Evolutionary conservation across 495 filamentous ascomycete genomes (phyloP), one percentile per base, ranked within the genome.

Genomic region (Aspergillus nidulans): DNA sequence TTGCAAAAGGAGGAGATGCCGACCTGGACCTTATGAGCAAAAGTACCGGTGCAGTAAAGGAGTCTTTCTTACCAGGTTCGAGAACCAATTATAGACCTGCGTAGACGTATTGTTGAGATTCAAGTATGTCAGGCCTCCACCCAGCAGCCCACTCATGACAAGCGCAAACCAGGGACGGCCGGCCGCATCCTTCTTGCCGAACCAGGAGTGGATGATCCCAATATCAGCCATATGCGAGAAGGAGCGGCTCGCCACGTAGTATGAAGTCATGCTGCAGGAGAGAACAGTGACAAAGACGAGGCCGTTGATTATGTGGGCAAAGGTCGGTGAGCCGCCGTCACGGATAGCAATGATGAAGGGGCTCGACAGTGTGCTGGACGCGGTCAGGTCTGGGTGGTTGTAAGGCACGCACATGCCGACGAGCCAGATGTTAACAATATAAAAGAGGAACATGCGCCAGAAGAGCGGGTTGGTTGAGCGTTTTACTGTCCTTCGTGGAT

Each of bases 381-480:
- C 52, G 8, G 53, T 43, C 4, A 68, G 55, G 28, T 60, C 41
- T 1, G 36, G 38, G 15, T 68, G 63, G 44, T 64, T 41, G 8
- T 52, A 64, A n/a, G 66, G 61, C 1, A 68, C 57, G 44, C 66
- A 68, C 63, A 68, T 64, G 9, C 66, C 66, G 18, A 68, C 61
- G 0, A 68, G 61, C 63, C 66, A 68, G 32, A 68, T 66, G 26
- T 66, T 68, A 9, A 68, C 63, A 13, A 68, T 57, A 20, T 66
- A 68, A 40, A 68, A 68, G 4, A 62, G 58, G 23, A 66, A 66
- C 66, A 68, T 68, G 40, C 66, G 63, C 63, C 63, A 68, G 43
- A 68, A 68, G 9, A 68, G 57, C 0, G 66, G 66, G 38, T 62
- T 52, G 2, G 66, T 59, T 0, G 66, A 64, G 16, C 62, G 65